A percentile compares a stretch with the other conserved stretches of the same genome.
These are phyloP conservation scores for Lonicera japonica DNA, from an alignment of 129 eudicot species.

Conservation along the genomic window DNA sequence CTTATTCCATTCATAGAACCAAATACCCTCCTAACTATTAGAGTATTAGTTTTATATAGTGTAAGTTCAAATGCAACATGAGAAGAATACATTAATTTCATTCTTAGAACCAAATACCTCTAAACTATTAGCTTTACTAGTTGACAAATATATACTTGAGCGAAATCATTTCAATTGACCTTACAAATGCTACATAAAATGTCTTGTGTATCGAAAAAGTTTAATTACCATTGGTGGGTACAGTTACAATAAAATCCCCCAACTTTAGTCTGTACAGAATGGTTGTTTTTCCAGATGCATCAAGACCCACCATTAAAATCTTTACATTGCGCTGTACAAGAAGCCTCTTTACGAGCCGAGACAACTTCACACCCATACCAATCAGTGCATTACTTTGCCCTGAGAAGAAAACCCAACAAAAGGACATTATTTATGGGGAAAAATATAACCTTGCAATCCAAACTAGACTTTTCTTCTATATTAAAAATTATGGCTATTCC, in stretches of 20 bases:
- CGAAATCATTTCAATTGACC: not conserved
- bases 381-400: not conserved
- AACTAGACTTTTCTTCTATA: not conserved
- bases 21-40: no score
- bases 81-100: no score
- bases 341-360: constrained; percentile 34
- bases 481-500: no score
- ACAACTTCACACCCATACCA: constrained; percentile 31
- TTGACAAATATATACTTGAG: not conserved
- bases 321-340: constrained; percentile 28
- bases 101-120: no score
- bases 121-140: not conserved
- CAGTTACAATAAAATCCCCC: constrained; percentile 38
- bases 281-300: constrained; percentile 48
- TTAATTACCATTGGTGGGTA: constrained; percentile 53
- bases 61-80: no score
- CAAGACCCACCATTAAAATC: constrained; percentile 47
- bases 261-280: constrained; percentile 40
- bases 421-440: not conserved
- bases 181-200: no score
- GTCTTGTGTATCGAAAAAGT: no score
- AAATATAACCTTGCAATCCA: not conserved
- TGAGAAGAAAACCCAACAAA: not conserved
- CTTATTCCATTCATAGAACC: no score
- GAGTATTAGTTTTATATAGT: no score